Percentiles rank a stretch among this genome's conserved stretches.
phyloP scores from a whole-genome alignment of 768 basidiomycete species.

The Tubosaeta brunneosetosa region DNA sequence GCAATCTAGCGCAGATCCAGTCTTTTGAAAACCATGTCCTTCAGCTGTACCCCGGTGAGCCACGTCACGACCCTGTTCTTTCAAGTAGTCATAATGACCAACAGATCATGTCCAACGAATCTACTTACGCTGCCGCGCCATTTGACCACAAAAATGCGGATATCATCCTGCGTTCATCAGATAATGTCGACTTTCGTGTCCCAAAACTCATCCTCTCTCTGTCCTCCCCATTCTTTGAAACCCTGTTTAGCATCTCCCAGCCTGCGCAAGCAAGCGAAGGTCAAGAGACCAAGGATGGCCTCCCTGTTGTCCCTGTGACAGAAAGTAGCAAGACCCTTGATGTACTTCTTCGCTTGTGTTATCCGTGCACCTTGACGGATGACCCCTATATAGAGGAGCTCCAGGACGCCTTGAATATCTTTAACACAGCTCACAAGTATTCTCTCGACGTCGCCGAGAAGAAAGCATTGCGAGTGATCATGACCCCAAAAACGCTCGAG shows the following conservation, averaged over 20 bases:
- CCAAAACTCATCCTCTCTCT: constrained; percentile 32
- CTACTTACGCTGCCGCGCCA: background rate
- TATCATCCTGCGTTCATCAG: no score
- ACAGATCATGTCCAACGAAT: background rate
- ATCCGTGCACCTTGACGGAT: constrained; percentile 19
- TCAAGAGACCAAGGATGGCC: constrained; percentile 13
- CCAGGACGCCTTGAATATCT: constrained; percentile 3
- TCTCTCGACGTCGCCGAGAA: constrained; percentile 14
- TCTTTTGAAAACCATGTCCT: no score
- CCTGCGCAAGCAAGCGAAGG: constrained; percentile 5
- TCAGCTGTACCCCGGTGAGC: background rate
- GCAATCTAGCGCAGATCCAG: no score
- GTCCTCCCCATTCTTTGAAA: constrained; percentile 32
- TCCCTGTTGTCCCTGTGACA: constrained; percentile 18
- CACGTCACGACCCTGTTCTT: background rate
- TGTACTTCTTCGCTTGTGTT: constrained; percentile 26
- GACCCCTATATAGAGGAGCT: constrained; percentile 15
- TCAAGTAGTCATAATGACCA: background rate
- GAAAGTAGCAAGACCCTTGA: constrained; percentile 23
- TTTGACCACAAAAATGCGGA: background rate
- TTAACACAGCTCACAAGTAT: constrained; percentile 16
- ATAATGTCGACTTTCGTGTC: constrained; percentile 13
- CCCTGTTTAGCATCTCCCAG: constrained; percentile 30
- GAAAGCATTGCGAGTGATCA: constrained; percentile 16
- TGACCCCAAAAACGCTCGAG: constrained; percentile 14